Percentiles rank a stretch among this genome's conserved stretches.
Evolutionary conservation across 768 basidiomycete species (phyloP).

Genomic region (Pisolithus marmoratus): DNA sequence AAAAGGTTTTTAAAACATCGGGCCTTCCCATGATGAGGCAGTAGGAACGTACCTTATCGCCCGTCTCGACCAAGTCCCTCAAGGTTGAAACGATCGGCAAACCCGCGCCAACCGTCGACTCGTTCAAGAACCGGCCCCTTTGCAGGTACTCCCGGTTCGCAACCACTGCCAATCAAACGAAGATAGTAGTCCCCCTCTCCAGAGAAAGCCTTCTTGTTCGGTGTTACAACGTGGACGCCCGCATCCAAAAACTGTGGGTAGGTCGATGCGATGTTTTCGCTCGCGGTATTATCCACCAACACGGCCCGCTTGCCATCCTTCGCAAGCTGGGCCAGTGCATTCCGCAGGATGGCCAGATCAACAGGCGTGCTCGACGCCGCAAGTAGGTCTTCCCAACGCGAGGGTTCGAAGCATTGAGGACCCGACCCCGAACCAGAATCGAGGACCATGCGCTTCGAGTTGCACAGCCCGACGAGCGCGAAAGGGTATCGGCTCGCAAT

Average conservation of each 20-base stretch:
- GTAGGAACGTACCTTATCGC: slow-evolving; percentile 67
- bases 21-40: not conserved
- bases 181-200: slow-evolving; percentile 54
- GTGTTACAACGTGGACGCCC: slow-evolving; percentile 87
- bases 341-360: slow-evolving; percentile 35
- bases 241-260: slow-evolving; percentile 77
- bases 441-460: slow-evolving; percentile 58
- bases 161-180: slow-evolving; percentile 24
- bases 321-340: slow-evolving; percentile 42
- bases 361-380: slow-evolving; percentile 31
- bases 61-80: slow-evolving; percentile 87
- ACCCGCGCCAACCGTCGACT: slow-evolving; percentile 94
- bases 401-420: slow-evolving; percentile 34
- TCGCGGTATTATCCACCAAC: slow-evolving; percentile 89
- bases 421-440: slow-evolving; percentile 31
- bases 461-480: slow-evolving; percentile 62
- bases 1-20: no score
- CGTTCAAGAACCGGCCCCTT: slow-evolving; percentile 68
- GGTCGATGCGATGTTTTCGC: slow-evolving; percentile 68
- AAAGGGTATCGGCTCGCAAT: slow-evolving; percentile 58
- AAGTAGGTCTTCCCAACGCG: slow-evolving; percentile 45
- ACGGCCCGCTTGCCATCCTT: slow-evolving; percentile 49
- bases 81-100: slow-evolving; percentile 88
- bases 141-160: slow-evolving; percentile 44
- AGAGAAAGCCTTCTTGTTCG: slow-evolving; percentile 97